Evolutionary conservation across 176 grass and related monocot species (phyloP), one percentile per base, ranked within the genome.

Genomic region (Areca catechu): DNA sequence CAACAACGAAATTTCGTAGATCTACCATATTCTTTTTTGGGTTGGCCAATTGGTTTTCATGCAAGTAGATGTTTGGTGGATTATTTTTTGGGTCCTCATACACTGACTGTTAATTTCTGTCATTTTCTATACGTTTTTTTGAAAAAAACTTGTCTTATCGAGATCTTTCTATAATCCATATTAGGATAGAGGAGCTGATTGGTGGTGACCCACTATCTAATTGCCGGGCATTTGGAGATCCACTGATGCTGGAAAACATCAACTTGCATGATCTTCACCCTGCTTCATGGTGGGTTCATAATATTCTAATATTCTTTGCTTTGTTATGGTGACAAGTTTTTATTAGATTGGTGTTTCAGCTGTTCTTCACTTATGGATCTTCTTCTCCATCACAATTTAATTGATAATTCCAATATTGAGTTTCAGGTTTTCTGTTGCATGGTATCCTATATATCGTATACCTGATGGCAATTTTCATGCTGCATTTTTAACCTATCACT

Each of bases 381-480:
- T 43, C 34, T 43, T 43, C 34, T 43, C 34, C 34, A 14, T 43
- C 9, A 43, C 34, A 12, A 43, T 43, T 43, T 43, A 43, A 43
- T 43, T 43, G 7, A 12, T 43, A 43, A 43, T 43, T 43, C 34
- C 10, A 3, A 12, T 2, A 43, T 43, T 14, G 34, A 43, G 34
- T 43, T 82, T 77, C 74, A 96, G 92, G 92, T 96, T 74, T 75
- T 90, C 65, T 54, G 80, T 96, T 16, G 92, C 92, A 60, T 96
- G 92, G 92, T 96, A 96, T 77, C 92, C 92, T 53, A 81, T 86
- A 86, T 96, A 85, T 62, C 71, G 80, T 19, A 81, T 96, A 84
- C 92, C 92, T 0, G 83, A 84, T 24, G 83, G 83, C 16, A 90
- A 80, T 61, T 96, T 90, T n/a, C 86, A 84, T 77, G 77, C 83